Evolutionary conservation across 208 protist genomes (phyloP).

Genomic region (Porcisia deanei): DNA sequence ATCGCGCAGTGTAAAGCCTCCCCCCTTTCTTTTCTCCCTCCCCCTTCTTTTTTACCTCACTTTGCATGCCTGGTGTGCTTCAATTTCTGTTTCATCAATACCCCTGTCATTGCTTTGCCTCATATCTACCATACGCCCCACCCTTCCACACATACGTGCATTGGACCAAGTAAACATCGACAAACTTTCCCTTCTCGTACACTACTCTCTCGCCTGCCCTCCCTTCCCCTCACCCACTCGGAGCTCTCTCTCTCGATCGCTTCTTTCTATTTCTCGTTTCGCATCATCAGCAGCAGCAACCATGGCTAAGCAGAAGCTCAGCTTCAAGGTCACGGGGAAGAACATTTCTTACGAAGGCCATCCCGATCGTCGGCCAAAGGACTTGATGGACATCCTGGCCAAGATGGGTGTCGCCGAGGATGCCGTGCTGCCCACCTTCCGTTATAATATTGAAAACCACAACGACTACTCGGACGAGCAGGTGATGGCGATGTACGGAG

Average conservation of each 20-base stretch:
- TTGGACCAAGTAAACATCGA: no score
- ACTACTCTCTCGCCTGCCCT: neutral
- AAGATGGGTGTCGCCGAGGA: constrained; percentile 62
- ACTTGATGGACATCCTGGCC: constrained; percentile 80
- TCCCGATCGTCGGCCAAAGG: constrained; percentile 55
- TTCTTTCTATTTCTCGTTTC: constrained; percentile 10
- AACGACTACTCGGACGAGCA: constrained; percentile 47
- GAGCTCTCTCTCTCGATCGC: neutral
- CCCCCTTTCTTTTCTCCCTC: no score
- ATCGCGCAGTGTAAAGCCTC: neutral
- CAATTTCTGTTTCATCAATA: neutral
- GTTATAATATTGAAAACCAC: constrained; percentile 71
- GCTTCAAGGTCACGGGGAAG: constrained; percentile 65
- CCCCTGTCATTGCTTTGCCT: neutral
- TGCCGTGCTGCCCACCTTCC: constrained; percentile 53
- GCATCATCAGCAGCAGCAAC: constrained; percentile 4
- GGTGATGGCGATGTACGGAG: constrained; percentile 47
- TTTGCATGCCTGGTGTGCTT: neutral
- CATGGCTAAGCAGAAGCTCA: constrained; percentile 76
- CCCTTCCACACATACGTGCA: neutral
- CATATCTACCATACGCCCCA: neutral
- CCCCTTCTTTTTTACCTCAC: neutral
- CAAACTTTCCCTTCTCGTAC: no score
- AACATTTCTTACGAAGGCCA: constrained; percentile 75
- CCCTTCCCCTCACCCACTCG: neutral